phyloP scores from a whole-genome alignment of 2,329 filamentous ascomycete genomes.

The Ceratocystis huliohia region DNA sequence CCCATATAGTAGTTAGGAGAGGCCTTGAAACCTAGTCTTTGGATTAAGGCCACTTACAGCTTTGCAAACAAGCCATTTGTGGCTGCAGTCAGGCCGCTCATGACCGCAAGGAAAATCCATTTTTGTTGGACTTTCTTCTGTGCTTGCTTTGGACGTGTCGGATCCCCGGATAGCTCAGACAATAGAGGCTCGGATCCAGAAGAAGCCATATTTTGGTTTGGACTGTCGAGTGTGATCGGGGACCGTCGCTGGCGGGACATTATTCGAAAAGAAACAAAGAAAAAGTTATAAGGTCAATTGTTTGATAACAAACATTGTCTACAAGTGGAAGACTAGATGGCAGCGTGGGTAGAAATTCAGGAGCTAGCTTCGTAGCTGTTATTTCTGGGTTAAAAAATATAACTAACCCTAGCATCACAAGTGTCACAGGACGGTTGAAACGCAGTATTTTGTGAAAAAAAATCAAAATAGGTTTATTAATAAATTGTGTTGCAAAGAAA shows the following conservation, averaged over 20 bases:
- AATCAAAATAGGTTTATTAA: background rate
- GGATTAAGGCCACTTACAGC: slow-evolving; percentile 40
- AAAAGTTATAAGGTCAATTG: background rate
- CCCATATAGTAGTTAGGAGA: background rate
- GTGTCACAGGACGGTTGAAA: background rate
- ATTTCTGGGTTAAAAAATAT: background rate
- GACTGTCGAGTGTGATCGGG: background rate
- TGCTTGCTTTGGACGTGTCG: background rate
- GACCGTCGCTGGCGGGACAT: slow-evolving; percentile 4
- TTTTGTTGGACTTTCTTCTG: slow-evolving; percentile 25
- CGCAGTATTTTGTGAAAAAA: background rate
- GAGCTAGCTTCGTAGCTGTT: no score
- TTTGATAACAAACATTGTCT: no score
- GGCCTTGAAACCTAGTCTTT: background rate
- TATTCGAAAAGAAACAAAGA: slow-evolving; percentile 21
- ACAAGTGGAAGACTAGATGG: no score
- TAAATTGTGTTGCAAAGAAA: background rate
- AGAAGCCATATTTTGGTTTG: background rate
- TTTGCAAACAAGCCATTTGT: slow-evolving; percentile 78
- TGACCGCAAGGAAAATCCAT: slow-evolving; percentile 58
- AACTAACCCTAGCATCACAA: background rate
- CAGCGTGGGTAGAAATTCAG: no score
- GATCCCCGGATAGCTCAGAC: slow-evolving; percentile 26
- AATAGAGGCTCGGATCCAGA: slow-evolving; percentile 7
- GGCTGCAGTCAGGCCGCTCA: slow-evolving; percentile 64